Evolutionary conservation across 108 stramenopile species (phyloP), one percentile per base, ranked within the genome.

Genomic region (Conticribra guillardii): DNA sequence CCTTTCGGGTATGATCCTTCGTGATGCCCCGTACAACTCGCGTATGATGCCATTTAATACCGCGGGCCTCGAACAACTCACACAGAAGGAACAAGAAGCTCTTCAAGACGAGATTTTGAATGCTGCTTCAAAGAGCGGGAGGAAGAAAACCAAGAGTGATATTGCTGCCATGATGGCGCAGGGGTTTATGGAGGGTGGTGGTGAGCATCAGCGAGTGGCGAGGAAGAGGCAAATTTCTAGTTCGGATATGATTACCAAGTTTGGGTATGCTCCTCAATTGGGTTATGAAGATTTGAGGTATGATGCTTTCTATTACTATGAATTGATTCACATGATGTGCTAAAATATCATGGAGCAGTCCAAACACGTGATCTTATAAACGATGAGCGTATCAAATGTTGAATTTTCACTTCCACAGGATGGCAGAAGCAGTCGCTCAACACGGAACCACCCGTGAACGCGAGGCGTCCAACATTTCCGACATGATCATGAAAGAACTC

Each of bases 141-240:
- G 68, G 57, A 69, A 49, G 56, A 69, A 69, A 56, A 69, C 68
- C 17, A 57, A 69, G 56, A 69, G 68, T 45, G 68, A 69, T 3
- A 15, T 69, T 22, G 68, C 68, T 4, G 57, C 68, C 29, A 69
- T 69, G 68, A 69, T 69, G 68, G 68, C 68, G 3, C 1, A 9
- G 37, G 60, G 60, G 3, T 60, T 60, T 60, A 22, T 60, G 41
- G 60, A 28, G 8, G 41, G 34, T 32, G 48, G 48, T 21, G 0
- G 4, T 64, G 48, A 69, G n/a, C n/a, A n/a, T n/a, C n/a, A 41
- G 46, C n/a, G 32, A n/a, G 3, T 16, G 45, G 57, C 26, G 4
- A 58, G 68, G 57, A 69, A 49, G 47, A 27, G 57, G 14, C 68
- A 69, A 27, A 45, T 30, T 9, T 33, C 31, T 19, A 69, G 41